Base-by-base conservation (phyloP, 768 basidiomycete genomes). In the Gymnopilus junonius region DNA sequence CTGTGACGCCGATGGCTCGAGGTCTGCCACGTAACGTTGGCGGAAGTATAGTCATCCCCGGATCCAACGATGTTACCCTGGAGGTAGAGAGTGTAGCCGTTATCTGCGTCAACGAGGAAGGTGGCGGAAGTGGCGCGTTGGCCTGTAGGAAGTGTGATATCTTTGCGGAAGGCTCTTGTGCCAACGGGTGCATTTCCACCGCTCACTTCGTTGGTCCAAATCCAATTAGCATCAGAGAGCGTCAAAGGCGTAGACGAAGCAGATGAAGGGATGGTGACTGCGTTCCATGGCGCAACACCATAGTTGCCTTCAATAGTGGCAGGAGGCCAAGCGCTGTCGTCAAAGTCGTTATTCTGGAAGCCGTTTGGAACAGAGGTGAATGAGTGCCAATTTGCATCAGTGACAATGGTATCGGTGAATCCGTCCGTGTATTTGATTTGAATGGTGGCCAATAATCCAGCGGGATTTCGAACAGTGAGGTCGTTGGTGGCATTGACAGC, bases 131-230 rank as follows among this genome's bases (percentile, higher is more conserved):
- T 56, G 3, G 70, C 68, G 8, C 64, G 58, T 62, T 70, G 63
- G 12, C 71, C 72, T 11, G 60, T 37, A 21, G 74, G 71, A 17
- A 71, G 62, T 20, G 61, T 64, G 23, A 74, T 65, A 1, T 65
- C 73, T 42, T 70, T 74, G 29, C 72, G 70, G 71, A 77, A 77
- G n/a, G 74, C 70, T 45, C 75, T 72, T 7, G 65, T 32, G 2
- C 76, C 74, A 2, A 67, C 40, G 1, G 74, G 74, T 11, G 62
- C 65, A n/a, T 25, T 58, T 21, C 68, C 70, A 7, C 58, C 62
- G 32, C 25, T 57, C 29, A 72, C 57, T 40, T 76, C 75, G 61
- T 70, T 72, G 23, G 75, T 75, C 75, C 75, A 77, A n/a, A 77
- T 75, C 75, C 62, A 55, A 6, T 55, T 55, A 20, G 54, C 54